A percentile compares a stretch with the other conserved stretches of the same genome.
phyloP scores from a whole-genome alignment of 2,329 filamentous ascomycete genomes.

The Paecilomyces niveus region DNA sequence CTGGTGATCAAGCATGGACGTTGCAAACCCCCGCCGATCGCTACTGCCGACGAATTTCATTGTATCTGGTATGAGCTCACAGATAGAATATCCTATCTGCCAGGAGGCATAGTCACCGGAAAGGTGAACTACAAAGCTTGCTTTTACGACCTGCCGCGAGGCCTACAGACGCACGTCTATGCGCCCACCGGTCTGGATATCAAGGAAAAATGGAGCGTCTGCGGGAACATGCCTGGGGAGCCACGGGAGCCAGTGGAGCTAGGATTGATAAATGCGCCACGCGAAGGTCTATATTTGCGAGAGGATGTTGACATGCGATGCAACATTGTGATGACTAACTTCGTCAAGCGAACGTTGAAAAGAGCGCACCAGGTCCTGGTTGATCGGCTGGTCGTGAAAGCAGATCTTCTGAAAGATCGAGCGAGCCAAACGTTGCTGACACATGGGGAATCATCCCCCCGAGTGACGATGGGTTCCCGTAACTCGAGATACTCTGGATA shows the following conservation, averaged over 20 bases:
- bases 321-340: constrained; percentile 64
- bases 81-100: constrained; percentile 68
- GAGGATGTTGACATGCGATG: constrained; percentile 79
- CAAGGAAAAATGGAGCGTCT: constrained; percentile 67
- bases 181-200: constrained; percentile 78
- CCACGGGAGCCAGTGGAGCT: constrained; percentile 59
- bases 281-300: constrained; percentile 64
- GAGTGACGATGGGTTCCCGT: not conserved
- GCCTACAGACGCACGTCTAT: constrained; percentile 75
- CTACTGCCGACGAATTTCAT: constrained; percentile 60
- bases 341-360: constrained; percentile 75
- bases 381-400: constrained; percentile 48
- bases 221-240: constrained; percentile 66
- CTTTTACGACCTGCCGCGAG: constrained; percentile 66
- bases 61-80: constrained; percentile 72
- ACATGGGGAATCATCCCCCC: not conserved
- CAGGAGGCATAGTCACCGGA: constrained; percentile 55
- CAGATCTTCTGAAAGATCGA: constrained; percentile 22
- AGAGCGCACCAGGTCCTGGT: constrained; percentile 66
- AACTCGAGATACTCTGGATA: not conserved
- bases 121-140: constrained; percentile 70
- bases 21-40: constrained; percentile 60
- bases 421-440: not conserved
- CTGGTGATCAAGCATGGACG: constrained; percentile 65
- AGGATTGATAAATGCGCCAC: constrained; percentile 54